Evolutionary conservation across 768 basidiomycete species (phyloP), one percentile per base, ranked within the genome.

Genomic region (Rhodotorula diobovata): DNA sequence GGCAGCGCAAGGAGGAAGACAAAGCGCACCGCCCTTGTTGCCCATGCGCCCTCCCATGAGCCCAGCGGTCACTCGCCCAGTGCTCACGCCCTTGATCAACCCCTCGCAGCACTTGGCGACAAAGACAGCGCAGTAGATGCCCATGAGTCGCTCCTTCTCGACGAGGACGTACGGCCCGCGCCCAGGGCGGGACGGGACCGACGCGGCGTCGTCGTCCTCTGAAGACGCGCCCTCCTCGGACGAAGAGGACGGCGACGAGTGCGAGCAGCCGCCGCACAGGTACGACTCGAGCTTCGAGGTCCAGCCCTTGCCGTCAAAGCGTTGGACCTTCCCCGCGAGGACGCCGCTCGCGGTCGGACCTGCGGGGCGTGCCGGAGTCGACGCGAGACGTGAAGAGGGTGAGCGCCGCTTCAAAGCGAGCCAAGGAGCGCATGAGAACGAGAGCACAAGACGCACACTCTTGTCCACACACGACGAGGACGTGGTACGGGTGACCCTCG

Each of bases 131-230:
- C 79, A 71, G 67, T 82, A 76, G 53, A 94, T 85, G 5, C 91
- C 91, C 90, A 97, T 89, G 81, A 97, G 84, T 41, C 94, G 85
- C 76, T 96, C 93, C 81, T 97, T 97, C 64, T 86, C 84, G 20
- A 95, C 82, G 35, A 94, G 84, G 72, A 90, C 84, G 78, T 96
- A 97, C 25, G 91, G 91, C 0, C 90, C 91, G 10, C 58, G 58
- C 0, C n/a, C 16, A 1, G n/a, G 35, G 1, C 28, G 28, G 11
- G 12, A 25, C n/a, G 58, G 23, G 25, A 21, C 35, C 11, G 53
- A 54, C 12, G 34, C 34, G 10, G 14, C 11, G 34, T 32, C 32
- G 34, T 10, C 54, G 54, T 11, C 28, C 20, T 3, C 28, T 14
- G 5, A 32, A 34, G 20, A 20, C 20, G 14, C 32, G 34, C 16